Percentiles rank a stretch among this genome's conserved stretches.
Evolutionary conservation across 2,329 filamentous ascomycete species (phyloP).

Genomic region (Neocatenulostroma microsporum): DNA sequence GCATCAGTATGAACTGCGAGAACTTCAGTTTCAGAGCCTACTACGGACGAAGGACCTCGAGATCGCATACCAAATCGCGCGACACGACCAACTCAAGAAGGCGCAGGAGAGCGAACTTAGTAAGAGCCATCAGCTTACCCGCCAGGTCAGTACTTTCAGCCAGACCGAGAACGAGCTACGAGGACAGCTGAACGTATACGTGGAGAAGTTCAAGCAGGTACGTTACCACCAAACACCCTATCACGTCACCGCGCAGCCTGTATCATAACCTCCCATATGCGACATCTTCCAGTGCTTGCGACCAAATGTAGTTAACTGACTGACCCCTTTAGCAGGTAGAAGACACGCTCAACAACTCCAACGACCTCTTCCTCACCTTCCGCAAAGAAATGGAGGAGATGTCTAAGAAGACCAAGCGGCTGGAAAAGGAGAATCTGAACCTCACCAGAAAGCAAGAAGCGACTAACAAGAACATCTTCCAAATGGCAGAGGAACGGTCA

Average conservation of each 20-base stretch:
- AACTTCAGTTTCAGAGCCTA: slow-evolving; percentile 85
- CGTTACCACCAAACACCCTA: slow-evolving; percentile 11
- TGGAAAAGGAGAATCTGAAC: slow-evolving; percentile 92
- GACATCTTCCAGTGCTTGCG: not conserved
- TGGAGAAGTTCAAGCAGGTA: slow-evolving; percentile 99
- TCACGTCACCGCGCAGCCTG: not conserved
- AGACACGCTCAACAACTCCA: slow-evolving; percentile 96
- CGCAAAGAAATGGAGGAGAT: slow-evolving; percentile 99
- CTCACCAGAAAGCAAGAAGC: slow-evolving; percentile 89
- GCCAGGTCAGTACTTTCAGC: slow-evolving; percentile 89
- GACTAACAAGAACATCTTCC: slow-evolving; percentile 87
- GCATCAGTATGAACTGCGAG: slow-evolving; percentile 92
- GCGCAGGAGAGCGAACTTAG: slow-evolving; percentile 71
- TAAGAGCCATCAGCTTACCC: slow-evolving; percentile 76
- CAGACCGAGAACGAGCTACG: slow-evolving; percentile 91
- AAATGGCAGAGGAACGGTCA: slow-evolving; percentile 91
- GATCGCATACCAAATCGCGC: slow-evolving; percentile 82
- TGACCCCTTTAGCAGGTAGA: slow-evolving; percentile 66
- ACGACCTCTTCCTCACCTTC: slow-evolving; percentile 94
- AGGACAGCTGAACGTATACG: slow-evolving; percentile 94
- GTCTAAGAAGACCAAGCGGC: slow-evolving; percentile 95
- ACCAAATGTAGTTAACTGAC: slow-evolving; percentile 24
- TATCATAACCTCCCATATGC: not conserved
- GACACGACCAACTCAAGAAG: slow-evolving; percentile 84
- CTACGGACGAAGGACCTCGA: slow-evolving; percentile 94